Evolutionary conservation across 306 rosid species (phyloP).

Genomic region (Casuarina glauca): DNA sequence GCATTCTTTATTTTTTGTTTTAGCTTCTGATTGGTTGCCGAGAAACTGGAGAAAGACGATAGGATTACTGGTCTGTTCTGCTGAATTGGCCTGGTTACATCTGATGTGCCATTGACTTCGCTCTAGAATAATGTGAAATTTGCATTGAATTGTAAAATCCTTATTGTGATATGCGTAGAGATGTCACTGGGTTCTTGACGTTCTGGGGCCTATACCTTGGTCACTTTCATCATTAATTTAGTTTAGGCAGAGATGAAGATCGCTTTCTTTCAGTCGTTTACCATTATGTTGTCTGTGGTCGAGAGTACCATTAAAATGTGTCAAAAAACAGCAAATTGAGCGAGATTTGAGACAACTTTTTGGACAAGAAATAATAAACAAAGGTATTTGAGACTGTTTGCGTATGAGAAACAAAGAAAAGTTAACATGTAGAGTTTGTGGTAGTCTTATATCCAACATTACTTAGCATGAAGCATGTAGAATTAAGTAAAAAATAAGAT

Average conservation of each 20-base stretch:
- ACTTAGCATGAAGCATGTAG: too few relatives aligned
- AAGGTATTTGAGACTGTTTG: background rate
- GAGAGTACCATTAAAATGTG: background rate
- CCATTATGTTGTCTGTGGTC: background rate
- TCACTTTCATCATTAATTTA: background rate
- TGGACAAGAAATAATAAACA: background rate
- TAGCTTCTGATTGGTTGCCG: conserved; percentile 1
- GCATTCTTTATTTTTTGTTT: background rate
- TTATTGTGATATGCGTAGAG: background rate
- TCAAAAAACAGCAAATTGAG: background rate
- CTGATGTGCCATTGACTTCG: too few relatives aligned
- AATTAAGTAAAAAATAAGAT: too few relatives aligned
- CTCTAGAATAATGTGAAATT: background rate
- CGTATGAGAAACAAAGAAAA: background rate
- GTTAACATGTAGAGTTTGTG: background rate
- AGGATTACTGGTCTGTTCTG: too few relatives aligned
- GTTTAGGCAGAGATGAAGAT: background rate
- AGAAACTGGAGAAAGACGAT: background rate
- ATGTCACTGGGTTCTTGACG: background rate
- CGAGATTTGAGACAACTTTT: background rate
- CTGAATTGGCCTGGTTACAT: too few relatives aligned
- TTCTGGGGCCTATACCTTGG: background rate
- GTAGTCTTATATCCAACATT: background rate
- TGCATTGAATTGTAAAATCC: background rate
- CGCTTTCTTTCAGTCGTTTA: background rate